These are phyloP conservation scores for Cyclostephanos invisitatus DNA, from an alignment of 108 stramenopile species.

Conservation along the genomic window DNA sequence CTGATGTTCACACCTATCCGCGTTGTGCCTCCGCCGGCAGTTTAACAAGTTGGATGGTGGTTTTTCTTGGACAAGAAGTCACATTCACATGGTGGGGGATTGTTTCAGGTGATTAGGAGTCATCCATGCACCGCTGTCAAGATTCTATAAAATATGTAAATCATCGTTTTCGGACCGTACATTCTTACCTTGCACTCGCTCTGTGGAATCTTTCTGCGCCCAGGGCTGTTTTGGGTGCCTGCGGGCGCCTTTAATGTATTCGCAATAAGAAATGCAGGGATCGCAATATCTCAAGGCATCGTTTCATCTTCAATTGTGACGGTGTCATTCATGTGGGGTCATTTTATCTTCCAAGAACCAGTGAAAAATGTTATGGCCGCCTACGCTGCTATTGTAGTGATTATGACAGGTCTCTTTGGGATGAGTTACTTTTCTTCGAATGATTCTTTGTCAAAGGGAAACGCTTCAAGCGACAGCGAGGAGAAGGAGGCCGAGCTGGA, in stretches of 20 bases:
- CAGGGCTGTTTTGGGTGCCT: slow-evolving; percentile 74
- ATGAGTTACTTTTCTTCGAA: slow-evolving; percentile 72
- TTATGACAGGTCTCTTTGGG: slow-evolving; percentile 61
- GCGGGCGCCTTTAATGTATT: slow-evolving; percentile 70
- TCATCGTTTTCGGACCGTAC: background rate
- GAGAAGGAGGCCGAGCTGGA: slow-evolving; percentile 27
- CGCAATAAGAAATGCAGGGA: slow-evolving; percentile 78
- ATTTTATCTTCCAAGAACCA: slow-evolving; percentile 63
- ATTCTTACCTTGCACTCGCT: background rate
- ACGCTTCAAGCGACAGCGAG: background rate
- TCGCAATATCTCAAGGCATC: slow-evolving; percentile 79
- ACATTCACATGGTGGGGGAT: slow-evolving; percentile 58
- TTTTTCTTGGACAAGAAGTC: slow-evolving; percentile 38
- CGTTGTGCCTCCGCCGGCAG: background rate
- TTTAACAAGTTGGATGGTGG: slow-evolving; percentile 43
- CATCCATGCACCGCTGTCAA: background rate
- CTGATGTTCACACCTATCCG: too few species aligned
- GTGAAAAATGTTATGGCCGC: slow-evolving; percentile 19
- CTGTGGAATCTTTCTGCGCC: background rate
- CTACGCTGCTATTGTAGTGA: slow-evolving; percentile 52
- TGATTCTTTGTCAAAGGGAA: slow-evolving; percentile 1
- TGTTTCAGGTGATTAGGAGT: slow-evolving; percentile 25
- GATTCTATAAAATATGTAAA: background rate
- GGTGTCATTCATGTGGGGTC: slow-evolving; percentile 80
- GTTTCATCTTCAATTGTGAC: slow-evolving; percentile 75